These are phyloP conservation scores for Antitrichia curtipendula DNA, from an alignment of 225 moss, liverwort and hornwort species.

Conservation along the genomic window DNA sequence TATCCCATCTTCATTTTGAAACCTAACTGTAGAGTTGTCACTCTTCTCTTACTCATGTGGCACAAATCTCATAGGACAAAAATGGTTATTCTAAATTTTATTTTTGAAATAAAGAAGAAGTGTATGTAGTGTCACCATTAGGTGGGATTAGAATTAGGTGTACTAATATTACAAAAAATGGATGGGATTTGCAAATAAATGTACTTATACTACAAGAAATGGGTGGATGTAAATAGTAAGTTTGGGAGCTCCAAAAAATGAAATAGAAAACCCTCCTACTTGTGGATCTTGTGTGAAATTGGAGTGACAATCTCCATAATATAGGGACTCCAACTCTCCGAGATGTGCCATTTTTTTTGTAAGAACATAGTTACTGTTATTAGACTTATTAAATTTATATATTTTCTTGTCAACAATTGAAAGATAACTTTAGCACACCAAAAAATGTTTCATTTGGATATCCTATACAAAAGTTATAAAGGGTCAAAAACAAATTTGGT, in stretches of 20 bases:
- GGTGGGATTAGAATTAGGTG: background rate
- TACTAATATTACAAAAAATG: background rate
- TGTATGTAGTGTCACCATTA: background rate
- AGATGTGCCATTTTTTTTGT: background rate
- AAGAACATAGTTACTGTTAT: too few species aligned
- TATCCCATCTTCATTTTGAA: background rate
- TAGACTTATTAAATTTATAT: background rate
- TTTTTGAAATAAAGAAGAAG: background rate
- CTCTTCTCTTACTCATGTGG: background rate
- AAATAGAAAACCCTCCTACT: background rate
- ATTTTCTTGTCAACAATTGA: background rate
- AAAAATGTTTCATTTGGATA: background rate
- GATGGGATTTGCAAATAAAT: background rate
- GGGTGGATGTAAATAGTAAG: background rate
- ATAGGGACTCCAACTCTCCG: too few species aligned
- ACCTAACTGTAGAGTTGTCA: background rate
- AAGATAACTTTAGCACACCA: background rate
- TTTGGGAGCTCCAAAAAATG: background rate
- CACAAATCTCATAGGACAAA: background rate
- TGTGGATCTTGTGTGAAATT: background rate
- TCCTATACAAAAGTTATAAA: background rate
- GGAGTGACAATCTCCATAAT: accelerated
- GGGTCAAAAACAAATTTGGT: background rate
- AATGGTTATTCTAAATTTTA: background rate
- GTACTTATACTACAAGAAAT: background rate